Conservation (phyloP, 2,329 filamentous ascomycete species). For the Alternaria sp. region DNA sequence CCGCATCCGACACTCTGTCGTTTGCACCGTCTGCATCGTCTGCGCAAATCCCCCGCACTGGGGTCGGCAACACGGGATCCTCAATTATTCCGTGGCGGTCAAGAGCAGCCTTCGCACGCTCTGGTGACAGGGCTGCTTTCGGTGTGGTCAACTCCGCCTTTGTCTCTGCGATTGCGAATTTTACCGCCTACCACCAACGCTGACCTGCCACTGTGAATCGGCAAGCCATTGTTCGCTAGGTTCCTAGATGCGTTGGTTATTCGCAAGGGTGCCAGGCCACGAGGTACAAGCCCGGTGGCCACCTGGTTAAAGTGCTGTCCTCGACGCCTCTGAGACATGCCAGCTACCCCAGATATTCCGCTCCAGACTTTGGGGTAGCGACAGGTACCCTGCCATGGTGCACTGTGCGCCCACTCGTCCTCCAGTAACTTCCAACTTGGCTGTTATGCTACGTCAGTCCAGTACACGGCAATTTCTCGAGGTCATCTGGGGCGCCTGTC, state of each 20-base stretch:
- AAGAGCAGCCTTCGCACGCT: slow-evolving; percentile 30
- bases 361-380: slow-evolving; percentile 19
- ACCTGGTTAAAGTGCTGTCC: slow-evolving; percentile 14
- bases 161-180: slow-evolving; percentile 16
- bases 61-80: slow-evolving; percentile 31
- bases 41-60: slow-evolving; percentile 2
- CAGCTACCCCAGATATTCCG: slow-evolving; percentile 28
- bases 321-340: slow-evolving; percentile 21
- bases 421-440: slow-evolving; percentile 16
- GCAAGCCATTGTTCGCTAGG: slow-evolving; percentile 36
- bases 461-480: slow-evolving; percentile 38
- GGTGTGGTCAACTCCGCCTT: slow-evolving; percentile 28
- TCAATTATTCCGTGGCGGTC: slow-evolving; percentile 36
- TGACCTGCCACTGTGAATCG: slow-evolving; percentile 15
- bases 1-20: background rate
- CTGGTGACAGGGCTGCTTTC: slow-evolving; percentile 38
- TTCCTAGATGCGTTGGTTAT: slow-evolving; percentile 25
- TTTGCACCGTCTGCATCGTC: background rate
- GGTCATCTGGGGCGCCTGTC: slow-evolving; percentile 43
- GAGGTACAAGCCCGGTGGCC: slow-evolving; percentile 27
- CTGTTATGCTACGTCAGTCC: slow-evolving; percentile 36
- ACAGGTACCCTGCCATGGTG: slow-evolving; percentile 25
- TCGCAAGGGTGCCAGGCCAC: slow-evolving; percentile 26
- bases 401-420: slow-evolving; percentile 21
- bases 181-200: slow-evolving; percentile 19